A percentile compares a stretch with the other conserved stretches of the same genome.
Evolutionary conservation across 2,329 filamentous ascomycete species (phyloP).

Genomic region (Beauveria varroae): DNA sequence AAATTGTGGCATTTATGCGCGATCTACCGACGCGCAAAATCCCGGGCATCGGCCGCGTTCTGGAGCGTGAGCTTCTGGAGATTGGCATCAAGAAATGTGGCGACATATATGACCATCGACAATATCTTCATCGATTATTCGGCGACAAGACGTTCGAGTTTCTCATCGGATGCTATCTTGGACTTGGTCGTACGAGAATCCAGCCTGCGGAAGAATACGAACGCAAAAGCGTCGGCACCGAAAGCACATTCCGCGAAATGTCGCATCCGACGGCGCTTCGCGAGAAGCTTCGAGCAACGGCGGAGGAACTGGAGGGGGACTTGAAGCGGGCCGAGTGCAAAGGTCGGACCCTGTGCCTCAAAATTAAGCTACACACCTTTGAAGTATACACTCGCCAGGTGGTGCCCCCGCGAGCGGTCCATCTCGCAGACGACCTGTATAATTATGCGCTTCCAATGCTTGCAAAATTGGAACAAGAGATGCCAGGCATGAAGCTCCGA

Average conservation of each 20-base stretch:
- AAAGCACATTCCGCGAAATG: constrained; percentile 83
- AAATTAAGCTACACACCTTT: constrained; percentile 90
- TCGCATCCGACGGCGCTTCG: constrained; percentile 59
- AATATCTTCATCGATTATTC: constrained; percentile 69
- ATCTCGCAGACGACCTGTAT: constrained; percentile 73
- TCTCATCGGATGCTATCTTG: constrained; percentile 74
- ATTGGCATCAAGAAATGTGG: constrained; percentile 84
- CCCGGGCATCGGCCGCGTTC: constrained; percentile 88
- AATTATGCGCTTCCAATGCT: constrained; percentile 76
- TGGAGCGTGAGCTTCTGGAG: constrained; percentile 83
- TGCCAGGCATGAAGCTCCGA: constrained; percentile 69
- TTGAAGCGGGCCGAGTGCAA: constrained; percentile 73
- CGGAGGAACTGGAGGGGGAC: constrained; percentile 82
- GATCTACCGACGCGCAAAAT: constrained; percentile 81
- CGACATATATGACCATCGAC: constrained; percentile 72
- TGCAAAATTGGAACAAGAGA: constrained; percentile 73
- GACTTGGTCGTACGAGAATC: constrained; percentile 75
- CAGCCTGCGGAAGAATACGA: constrained; percentile 85
- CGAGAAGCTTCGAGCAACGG: constrained; percentile 71
- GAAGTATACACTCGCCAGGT: constrained; percentile 83
- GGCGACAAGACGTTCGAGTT: constrained; percentile 90
- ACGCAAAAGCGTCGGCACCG: constrained; percentile 88
- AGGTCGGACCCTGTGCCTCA: constrained; percentile 83
- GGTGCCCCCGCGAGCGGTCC: constrained; percentile 64
- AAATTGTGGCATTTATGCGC: constrained; percentile 81